These are phyloP conservation scores for Fusarium tupiense DNA, from an alignment of 2,329 filamentous ascomycete species.

Conservation along the genomic window DNA sequence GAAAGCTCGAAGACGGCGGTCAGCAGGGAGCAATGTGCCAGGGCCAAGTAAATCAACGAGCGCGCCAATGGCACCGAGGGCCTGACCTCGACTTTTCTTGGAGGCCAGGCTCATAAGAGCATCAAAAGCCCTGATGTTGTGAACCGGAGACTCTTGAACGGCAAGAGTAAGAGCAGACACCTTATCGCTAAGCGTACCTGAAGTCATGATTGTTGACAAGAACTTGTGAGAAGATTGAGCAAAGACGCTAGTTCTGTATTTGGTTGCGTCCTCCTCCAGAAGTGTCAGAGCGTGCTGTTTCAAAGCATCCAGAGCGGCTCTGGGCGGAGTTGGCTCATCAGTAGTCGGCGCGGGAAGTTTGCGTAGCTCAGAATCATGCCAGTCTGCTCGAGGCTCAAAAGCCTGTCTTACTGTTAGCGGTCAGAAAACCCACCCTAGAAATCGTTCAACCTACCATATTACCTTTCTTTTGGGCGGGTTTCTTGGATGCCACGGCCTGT, in stretches of 20 bases:
- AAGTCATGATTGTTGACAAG: slow-evolving; percentile 95
- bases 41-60: slow-evolving; percentile 94
- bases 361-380: slow-evolving; percentile 60
- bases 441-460: slow-evolving; percentile 48
- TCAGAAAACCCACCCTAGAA: slow-evolving; percentile 36
- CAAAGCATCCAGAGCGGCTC: slow-evolving; percentile 58
- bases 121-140: slow-evolving; percentile 91
- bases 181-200: slow-evolving; percentile 95
- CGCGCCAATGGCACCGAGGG: slow-evolving; percentile 90
- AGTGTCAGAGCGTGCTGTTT: slow-evolving; percentile 78
- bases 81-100: slow-evolving; percentile 93
- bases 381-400: slow-evolving; percentile 67
- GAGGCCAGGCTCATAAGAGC: slow-evolving; percentile 83
- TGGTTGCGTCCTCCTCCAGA: slow-evolving; percentile 79
- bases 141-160: slow-evolving; percentile 94
- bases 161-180: slow-evolving; percentile 94
- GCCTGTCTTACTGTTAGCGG: slow-evolving; percentile 55
- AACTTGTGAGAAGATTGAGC: slow-evolving; percentile 93
- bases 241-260: slow-evolving; percentile 78
- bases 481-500: slow-evolving; percentile 44
- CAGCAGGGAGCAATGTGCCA: slow-evolving; percentile 82
- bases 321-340: slow-evolving; percentile 57
- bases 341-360: slow-evolving; percentile 55
- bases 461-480: slow-evolving; percentile 41
- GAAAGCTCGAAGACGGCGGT: slow-evolving; percentile 85